Evolutionary conservation across 768 basidiomycete genomes (phyloP).

Genomic region (Lentinus brumalis): DNA sequence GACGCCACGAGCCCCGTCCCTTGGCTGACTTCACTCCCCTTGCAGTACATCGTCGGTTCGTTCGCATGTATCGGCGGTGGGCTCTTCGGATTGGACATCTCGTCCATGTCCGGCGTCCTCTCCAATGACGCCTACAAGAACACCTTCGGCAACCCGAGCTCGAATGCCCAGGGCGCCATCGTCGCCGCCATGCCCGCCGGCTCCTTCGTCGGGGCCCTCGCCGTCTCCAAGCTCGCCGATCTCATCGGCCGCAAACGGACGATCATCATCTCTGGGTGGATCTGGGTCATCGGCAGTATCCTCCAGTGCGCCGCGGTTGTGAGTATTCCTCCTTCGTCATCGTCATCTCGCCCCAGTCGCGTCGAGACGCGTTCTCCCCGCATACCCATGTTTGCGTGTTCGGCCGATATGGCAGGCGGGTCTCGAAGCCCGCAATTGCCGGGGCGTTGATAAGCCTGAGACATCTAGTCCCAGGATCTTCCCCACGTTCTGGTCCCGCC

Average conservation of each 20-base stretch:
- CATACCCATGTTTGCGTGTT: background rate
- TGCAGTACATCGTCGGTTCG: constrained; percentile 74
- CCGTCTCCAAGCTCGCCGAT: constrained; percentile 66
- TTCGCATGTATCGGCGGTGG: constrained; percentile 84
- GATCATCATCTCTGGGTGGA: constrained; percentile 63
- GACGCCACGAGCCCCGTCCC: background rate
- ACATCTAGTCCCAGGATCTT: no score
- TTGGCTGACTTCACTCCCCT: background rate
- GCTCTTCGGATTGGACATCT: constrained; percentile 80
- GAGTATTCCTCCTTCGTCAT: constrained; percentile 15
- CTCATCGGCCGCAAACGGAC: constrained; percentile 64
- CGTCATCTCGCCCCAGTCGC: background rate
- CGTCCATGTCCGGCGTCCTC: constrained; percentile 79
- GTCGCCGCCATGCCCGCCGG: constrained; percentile 82
- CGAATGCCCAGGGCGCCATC: constrained; percentile 67
- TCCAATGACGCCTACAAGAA: constrained; percentile 42
- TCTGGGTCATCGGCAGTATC: constrained; percentile 75
- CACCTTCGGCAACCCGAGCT: constrained; percentile 42
- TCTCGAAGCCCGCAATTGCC: no score
- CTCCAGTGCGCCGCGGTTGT: constrained; percentile 65
- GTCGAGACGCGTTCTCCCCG: no score
- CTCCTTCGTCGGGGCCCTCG: constrained; percentile 65
- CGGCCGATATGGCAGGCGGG: no score
- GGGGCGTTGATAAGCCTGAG: no score
- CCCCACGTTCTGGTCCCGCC: no score